phyloP scores from a whole-genome alignment of 495 filamentous ascomycete genomes.

The Elasticomyces elasticus region DNA sequence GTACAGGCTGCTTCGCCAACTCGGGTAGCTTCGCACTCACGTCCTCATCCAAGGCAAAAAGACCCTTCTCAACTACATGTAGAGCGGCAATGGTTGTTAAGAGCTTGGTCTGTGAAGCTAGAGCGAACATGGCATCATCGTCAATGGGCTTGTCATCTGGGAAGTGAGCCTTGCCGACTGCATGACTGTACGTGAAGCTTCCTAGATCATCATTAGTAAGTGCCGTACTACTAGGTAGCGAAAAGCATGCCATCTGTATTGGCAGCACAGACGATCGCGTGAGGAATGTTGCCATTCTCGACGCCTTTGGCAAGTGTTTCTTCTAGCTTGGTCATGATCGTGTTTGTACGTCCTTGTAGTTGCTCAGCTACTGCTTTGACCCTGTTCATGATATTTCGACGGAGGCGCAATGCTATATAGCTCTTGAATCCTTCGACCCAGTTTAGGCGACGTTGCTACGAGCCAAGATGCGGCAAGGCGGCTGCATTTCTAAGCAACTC shows the following conservation, averaged over 20 bases:
- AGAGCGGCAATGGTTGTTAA: slow-evolving; percentile 28
- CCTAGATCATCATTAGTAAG: slow-evolving; percentile 6
- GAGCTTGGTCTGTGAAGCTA: slow-evolving; percentile 30
- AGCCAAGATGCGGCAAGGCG: neutral
- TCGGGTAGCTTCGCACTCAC: slow-evolving; percentile 26
- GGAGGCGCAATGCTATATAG: neutral
- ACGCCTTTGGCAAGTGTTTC: slow-evolving; percentile 11
- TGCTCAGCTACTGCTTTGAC: neutral
- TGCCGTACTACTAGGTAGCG: neutral
- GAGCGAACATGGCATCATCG: slow-evolving; percentile 21
- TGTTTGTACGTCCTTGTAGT: neutral
- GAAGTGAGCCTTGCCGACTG: slow-evolving; percentile 14
- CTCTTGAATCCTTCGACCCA: neutral
- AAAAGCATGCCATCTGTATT: slow-evolving; percentile 10
- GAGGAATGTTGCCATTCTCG: slow-evolving; percentile 16
- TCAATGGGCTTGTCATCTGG: slow-evolving; percentile 15
- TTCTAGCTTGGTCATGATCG: slow-evolving; percentile 5
- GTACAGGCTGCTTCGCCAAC: slow-evolving; percentile 20
- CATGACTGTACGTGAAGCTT: slow-evolving; percentile 21
- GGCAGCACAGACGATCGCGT: slow-evolving; percentile 14
- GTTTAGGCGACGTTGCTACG: neutral
- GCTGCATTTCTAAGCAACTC: neutral
- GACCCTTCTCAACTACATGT: slow-evolving; percentile 28
- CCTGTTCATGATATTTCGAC: neutral
- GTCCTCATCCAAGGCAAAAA: slow-evolving; percentile 28